Evolutionary conservation across 306 rosid species (phyloP).

Genomic region (Urtica urens): DNA sequence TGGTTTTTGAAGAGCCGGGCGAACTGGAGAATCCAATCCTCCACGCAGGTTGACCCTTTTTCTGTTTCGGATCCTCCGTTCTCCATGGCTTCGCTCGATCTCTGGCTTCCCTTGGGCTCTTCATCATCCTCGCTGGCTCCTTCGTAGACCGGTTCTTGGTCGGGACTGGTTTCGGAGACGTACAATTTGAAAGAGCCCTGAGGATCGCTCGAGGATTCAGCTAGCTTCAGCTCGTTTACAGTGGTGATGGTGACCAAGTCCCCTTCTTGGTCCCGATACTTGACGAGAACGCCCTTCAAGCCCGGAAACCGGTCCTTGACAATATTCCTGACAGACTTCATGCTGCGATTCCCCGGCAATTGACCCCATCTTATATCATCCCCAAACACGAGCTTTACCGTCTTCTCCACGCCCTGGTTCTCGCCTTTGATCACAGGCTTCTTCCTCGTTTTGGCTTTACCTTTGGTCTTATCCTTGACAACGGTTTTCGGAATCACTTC

Average conservation of each 20-base stretch:
- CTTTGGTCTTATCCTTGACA: constrained; percentile 32
- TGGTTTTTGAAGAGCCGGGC: constrained; percentile 92
- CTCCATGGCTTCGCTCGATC: constrained; percentile 14
- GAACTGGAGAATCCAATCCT: constrained; percentile 92
- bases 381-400: constrained; percentile 75
- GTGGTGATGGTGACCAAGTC: constrained; percentile 85
- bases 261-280: constrained; percentile 75
- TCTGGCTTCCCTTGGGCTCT: constrained; percentile 10
- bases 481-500: constrained; percentile 5
- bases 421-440: constrained; percentile 28
- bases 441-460: constrained; percentile 19
- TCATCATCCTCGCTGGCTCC: constrained; percentile 28
- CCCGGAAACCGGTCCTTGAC: constrained; percentile 61
- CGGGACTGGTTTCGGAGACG: constrained; percentile 42
- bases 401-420: constrained; percentile 42
- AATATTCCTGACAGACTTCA: constrained; percentile 48
- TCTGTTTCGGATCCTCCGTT: constrained; percentile 27
- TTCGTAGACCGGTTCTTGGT: constrained; percentile 53
- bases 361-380: constrained; percentile 88
- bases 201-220: constrained; percentile 39
- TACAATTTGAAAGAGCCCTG: constrained; percentile 55
- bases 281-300: constrained; percentile 71
- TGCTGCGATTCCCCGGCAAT: constrained; percentile 59
- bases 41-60: constrained; percentile 29
- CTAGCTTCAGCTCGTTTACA: constrained; percentile 54